Conservation (phyloP, 176 grass and related monocot species). For the Carex myosuroides region DNA sequence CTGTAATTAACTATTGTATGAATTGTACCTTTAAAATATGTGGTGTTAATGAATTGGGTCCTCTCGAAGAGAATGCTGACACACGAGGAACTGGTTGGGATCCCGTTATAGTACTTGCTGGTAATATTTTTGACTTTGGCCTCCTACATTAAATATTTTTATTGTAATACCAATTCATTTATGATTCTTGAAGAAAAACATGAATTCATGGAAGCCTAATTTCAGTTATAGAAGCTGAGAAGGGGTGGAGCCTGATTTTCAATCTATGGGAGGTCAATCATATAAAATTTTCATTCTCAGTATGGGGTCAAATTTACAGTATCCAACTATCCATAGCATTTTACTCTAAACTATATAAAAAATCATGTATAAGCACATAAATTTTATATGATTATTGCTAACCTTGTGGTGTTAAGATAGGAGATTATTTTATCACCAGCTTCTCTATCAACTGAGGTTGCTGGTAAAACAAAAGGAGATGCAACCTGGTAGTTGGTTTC, state of each 20-base stretch:
- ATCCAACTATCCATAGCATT: too few relatives aligned
- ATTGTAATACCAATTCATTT: not conserved
- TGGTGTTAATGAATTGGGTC: slow-evolving; percentile 50
- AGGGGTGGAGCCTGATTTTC: not conserved
- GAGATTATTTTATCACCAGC: too few relatives aligned
- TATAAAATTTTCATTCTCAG: too few relatives aligned
- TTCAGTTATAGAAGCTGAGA: not conserved
- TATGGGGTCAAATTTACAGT: too few relatives aligned
- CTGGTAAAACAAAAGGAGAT: too few relatives aligned
- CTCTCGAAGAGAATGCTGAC: slow-evolving; percentile 68
- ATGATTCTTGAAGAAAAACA: not conserved
- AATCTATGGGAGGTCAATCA: too few relatives aligned
- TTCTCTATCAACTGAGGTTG: too few relatives aligned
- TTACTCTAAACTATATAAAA: too few relatives aligned
- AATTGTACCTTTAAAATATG: slow-evolving; percentile 62
- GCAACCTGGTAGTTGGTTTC: too few relatives aligned
- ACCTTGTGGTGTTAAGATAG: too few relatives aligned
- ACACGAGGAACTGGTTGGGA: slow-evolving; percentile 30
- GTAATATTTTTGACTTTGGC: slow-evolving; percentile 46
- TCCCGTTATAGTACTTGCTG: slow-evolving; percentile 38
- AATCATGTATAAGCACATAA: too few relatives aligned
- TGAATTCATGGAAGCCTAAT: not conserved
- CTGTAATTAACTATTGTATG: not conserved
- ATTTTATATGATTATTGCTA: too few relatives aligned
- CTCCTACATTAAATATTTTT: slow-evolving; percentile 25